phyloP scores from a whole-genome alignment of 2,329 filamentous ascomycete genomes.

The Arthrobotrys conoides region DNA sequence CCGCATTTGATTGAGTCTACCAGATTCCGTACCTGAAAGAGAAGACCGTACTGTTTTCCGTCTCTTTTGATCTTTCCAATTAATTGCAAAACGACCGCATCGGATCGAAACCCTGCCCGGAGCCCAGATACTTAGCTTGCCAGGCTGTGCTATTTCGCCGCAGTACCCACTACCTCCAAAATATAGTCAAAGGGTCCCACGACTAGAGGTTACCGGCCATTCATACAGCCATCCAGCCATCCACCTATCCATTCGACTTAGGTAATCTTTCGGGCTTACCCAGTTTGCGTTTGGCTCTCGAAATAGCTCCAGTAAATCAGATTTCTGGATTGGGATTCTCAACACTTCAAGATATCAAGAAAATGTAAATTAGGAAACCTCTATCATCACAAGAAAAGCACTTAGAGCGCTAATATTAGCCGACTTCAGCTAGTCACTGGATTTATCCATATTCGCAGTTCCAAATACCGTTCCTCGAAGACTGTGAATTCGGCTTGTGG shows the following conservation, averaged over 20 bases:
- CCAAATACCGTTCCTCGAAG: slow-evolving; percentile 27
- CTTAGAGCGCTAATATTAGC: slow-evolving; percentile 46
- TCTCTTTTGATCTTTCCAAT: slow-evolving; percentile 1
- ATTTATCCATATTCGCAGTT: slow-evolving; percentile 34
- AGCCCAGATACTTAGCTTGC: slow-evolving; percentile 20
- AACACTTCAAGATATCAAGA: slow-evolving; percentile 27
- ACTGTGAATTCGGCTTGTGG: not conserved
- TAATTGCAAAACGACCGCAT: not conserved
- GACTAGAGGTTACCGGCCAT: not conserved
- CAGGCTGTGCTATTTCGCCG: slow-evolving; percentile 36
- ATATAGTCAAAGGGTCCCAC: slow-evolving; percentile 9
- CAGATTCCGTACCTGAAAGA: slow-evolving; percentile 14
- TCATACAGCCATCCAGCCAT: not conserved
- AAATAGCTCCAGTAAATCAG: slow-evolving; percentile 40
- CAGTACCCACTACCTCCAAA: slow-evolving; percentile 25
- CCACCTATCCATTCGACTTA: slow-evolving; percentile 8
- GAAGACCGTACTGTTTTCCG: slow-evolving; percentile 10
- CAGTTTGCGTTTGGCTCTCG: slow-evolving; percentile 31
- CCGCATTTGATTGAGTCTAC: slow-evolving; percentile 32
- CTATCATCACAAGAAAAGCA: slow-evolving; percentile 31
- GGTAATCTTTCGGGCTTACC: slow-evolving; percentile 49
- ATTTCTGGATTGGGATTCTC: slow-evolving; percentile 29
- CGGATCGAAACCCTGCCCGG: slow-evolving; percentile 29
- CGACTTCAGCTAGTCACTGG: slow-evolving; percentile 17
- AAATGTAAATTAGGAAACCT: slow-evolving; percentile 49